phyloP scores from a whole-genome alignment of 768 basidiomycete species.

The Cystofilobasidium capitatum region DNA sequence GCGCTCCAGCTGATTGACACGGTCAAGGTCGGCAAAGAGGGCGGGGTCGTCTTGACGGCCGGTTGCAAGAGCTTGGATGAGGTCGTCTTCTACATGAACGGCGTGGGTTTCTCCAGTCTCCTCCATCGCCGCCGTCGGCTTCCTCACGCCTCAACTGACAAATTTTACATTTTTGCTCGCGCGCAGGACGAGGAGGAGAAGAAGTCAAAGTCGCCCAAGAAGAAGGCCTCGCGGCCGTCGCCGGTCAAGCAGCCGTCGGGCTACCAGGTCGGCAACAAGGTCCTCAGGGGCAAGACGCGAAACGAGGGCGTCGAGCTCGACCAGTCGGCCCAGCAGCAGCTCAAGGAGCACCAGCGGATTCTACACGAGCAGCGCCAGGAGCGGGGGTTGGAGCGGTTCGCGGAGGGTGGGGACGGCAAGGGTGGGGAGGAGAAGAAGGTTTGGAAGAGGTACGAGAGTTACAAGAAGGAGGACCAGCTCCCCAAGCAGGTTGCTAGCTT shows the following conservation, averaged over 20 bases:
- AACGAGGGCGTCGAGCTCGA: slow-evolving; percentile 61
- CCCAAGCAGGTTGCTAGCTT: slow-evolving; percentile 72
- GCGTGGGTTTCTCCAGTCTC: slow-evolving; percentile 5
- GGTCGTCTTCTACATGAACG: slow-evolving; percentile 63
- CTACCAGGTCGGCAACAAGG: slow-evolving; percentile 70
- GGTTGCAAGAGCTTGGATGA: slow-evolving; percentile 77
- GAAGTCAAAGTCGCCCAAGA: slow-evolving; percentile 43
- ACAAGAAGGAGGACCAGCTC: slow-evolving; percentile 83
- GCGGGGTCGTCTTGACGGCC: slow-evolving; percentile 58
- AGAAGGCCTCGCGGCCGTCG: slow-evolving; percentile 44
- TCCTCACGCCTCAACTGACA: neutral
- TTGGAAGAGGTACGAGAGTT: slow-evolving; percentile 94
- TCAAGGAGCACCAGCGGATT: slow-evolving; percentile 78
- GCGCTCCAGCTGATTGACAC: slow-evolving; percentile 82
- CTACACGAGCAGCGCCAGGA: slow-evolving; percentile 65
- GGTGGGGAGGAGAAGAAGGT: slow-evolving; percentile 63
- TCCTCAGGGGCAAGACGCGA: slow-evolving; percentile 81
- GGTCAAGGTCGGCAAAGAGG: slow-evolving; percentile 59
- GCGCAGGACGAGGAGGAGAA: slow-evolving; percentile 46
- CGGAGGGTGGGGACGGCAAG: slow-evolving; percentile 62
- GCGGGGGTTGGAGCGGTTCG: slow-evolving; percentile 71
- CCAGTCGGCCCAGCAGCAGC: slow-evolving; percentile 62
- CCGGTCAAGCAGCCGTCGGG: slow-evolving; percentile 50
- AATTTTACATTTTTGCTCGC: too few relatives aligned
- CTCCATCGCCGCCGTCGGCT: neutral